Evolutionary conservation across 805 yeast genomes (phyloP), one percentile per base, ranked within the genome.

Genomic region (Sungouiozyma ichnusensis): DNA sequence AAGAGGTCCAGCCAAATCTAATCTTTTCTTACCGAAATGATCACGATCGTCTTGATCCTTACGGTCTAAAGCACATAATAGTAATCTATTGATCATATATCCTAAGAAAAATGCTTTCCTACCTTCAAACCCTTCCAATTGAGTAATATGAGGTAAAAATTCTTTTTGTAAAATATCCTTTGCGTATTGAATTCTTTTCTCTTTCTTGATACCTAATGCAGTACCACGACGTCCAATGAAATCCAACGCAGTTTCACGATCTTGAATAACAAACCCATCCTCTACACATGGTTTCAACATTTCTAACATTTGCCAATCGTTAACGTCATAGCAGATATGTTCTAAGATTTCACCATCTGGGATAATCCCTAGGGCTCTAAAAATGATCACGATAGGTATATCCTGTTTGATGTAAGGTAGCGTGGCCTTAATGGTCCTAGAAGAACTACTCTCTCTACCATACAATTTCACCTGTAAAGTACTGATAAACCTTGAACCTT

Each of bases 241-340:
- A 70, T 92, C 98, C 49, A 92, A 76, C 1, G 98, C 98, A 40
- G 94, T 95, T 68, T 92, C 97, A 59, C 95, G 81, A 60, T 94
- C 97, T 69, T 92, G 98, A 51, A 92, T 88, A 41, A 92, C 92
- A 65, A 92, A 94, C 41, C 97, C 98, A 69, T 94, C 98, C 65
- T 92, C 99, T 48, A 92, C 94, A 76, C 97, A 92, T 5, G 99
- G 98, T 64, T 92, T 94, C 58, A 92, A 73, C 92, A 92, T 86
- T 67, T 92, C 99, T 64, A 92, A 75, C 98, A 92, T 92, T 67
- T 92, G 98, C 97, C 97, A 90, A 69, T 92, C 99, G 52, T 81
- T 84, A 46, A 86, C 87, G 65, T 92, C 99, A 65, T 90, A 92
- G 69, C 98, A 92, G 45, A 92, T 92, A 65, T 92, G 98, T 66